Evolutionary conservation across 768 basidiomycete species (phyloP), one percentile per base, ranked within the genome.

Genomic region (Amanita rubescens): DNA sequence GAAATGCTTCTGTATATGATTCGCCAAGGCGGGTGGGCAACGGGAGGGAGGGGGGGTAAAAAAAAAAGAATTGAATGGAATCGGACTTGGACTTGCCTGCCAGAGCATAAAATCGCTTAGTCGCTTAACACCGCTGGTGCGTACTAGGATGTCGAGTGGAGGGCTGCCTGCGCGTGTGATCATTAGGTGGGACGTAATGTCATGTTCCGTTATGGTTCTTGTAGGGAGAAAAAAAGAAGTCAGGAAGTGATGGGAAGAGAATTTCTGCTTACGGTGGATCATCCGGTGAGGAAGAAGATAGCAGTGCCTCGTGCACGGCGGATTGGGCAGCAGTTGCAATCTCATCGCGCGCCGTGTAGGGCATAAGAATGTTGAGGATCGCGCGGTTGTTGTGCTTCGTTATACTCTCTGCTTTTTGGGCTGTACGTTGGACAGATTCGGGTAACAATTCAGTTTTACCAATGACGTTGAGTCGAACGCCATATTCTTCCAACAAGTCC

Each of bases 311-410:
- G 7, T 69, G 67, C 37, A 82, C 72, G 34, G 71, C 72, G 1
- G 71, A 67, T 56, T 82, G 72, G 2, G 97, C 79, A 0, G 95
- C 90, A 0, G 81, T 80, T 2, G 89, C 79, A 11, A 98, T 94
- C 67, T 99, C 96, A 63, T 99, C 90, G 25, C 87, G 79, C 1
- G 94, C 87, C 4, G 92, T 77, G 63, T 97, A 99, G 0, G 95
- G 86, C 76, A 94, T 91, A 69, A 90, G 92, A 4, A 98, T 72
- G 63, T 98, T 97, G 33, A 98, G 75, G 24, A 94, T 85, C 1
- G 89, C 84, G 30, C 74, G 71, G 15, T 76, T 73, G 59, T 97
- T 88, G 37, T 86, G 68, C 48, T 76, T 72, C 2, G 96, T 97
- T 71, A 92, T 69, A 9, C 69, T 66, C 64, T 95, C 90, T 32